A percentile compares a stretch with the other conserved stretches of the same genome.
These are phyloP conservation scores for Emericellopsis terricola DNA, from an alignment of 495 filamentous ascomycete species.

Conservation along the genomic window DNA sequence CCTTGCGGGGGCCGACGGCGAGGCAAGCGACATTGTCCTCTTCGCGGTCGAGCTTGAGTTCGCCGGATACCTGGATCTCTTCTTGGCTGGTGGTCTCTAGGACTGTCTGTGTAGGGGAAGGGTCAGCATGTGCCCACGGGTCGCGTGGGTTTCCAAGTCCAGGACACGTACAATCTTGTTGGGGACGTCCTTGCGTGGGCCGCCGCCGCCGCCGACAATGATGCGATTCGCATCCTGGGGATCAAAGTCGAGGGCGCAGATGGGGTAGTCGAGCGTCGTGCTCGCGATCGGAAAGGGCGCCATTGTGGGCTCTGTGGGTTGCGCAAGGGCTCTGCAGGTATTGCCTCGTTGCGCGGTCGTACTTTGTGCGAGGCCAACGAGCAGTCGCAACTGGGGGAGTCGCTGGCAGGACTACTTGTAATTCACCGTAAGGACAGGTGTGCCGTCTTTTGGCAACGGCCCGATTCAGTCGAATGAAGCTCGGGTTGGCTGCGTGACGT, in stretches of 20 bases:
- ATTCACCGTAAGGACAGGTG: too few relatives aligned
- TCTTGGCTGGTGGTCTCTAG: constrained; percentile 45
- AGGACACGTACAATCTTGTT: constrained; percentile 63
- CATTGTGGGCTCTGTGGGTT: too few relatives aligned
- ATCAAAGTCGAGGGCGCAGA: constrained; percentile 81
- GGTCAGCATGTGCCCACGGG: constrained; percentile 11
- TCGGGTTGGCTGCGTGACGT: too few relatives aligned
- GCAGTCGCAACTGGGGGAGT: too few relatives aligned
- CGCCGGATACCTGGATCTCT: constrained; percentile 44
- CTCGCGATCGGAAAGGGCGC: constrained; percentile 23
- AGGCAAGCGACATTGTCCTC: constrained; percentile 87
- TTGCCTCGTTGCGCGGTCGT: too few relatives aligned
- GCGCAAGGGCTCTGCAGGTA: too few relatives aligned
- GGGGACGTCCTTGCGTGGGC: constrained; percentile 67
- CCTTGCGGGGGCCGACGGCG: constrained; percentile 39
- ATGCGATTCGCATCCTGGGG: constrained; percentile 55
- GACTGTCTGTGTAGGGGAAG: constrained; percentile 31
- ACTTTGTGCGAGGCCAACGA: too few relatives aligned
- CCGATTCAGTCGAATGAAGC: too few relatives aligned
- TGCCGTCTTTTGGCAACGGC: too few relatives aligned
- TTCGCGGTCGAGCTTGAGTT: constrained; percentile 65
- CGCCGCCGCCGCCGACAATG: constrained; percentile 82
- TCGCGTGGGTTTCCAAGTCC: too few relatives aligned
- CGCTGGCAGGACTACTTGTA: too few relatives aligned
- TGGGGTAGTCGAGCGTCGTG: constrained; percentile 64